These are phyloP conservation scores for Talaromyces ruber DNA, from an alignment of 495 filamentous ascomycete genomes.

Conservation along the genomic window DNA sequence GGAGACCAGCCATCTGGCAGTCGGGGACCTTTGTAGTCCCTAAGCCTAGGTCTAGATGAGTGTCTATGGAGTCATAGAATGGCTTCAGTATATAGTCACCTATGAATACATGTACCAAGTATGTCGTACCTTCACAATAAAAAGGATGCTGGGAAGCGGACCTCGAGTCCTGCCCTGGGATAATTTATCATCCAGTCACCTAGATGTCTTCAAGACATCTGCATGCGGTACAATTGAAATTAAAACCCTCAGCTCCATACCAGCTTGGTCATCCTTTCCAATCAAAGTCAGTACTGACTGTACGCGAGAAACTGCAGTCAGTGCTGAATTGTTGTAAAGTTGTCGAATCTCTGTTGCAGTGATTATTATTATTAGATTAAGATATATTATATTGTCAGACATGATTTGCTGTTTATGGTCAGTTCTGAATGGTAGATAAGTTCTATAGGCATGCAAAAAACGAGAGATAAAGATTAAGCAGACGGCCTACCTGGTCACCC, in stretches of 20 bases:
- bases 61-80: slow-evolving; percentile 11
- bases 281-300: slow-evolving; percentile 40
- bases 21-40: slow-evolving; percentile 6
- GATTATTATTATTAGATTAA: not conserved
- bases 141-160: slow-evolving; percentile 33
- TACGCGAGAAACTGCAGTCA: slow-evolving; percentile 35
- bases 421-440: no score
- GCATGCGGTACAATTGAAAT: slow-evolving; percentile 26
- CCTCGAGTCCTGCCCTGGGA: slow-evolving; percentile 17
- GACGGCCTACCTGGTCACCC: not conserved
- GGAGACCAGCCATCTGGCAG: slow-evolving; percentile 34
- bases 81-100: not conserved
- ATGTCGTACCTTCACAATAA: slow-evolving; percentile 21
- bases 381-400: not conserved
- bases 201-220: slow-evolving; percentile 16
- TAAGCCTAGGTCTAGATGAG: slow-evolving; percentile 15
- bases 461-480: not conserved
- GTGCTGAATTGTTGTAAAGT: not conserved
- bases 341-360: not conserved
- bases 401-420: not conserved
- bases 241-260: slow-evolving; percentile 13
- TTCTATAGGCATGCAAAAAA: no score
- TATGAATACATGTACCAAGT: not conserved
- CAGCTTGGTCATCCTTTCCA: slow-evolving; percentile 28
- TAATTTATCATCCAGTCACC: slow-evolving; percentile 24